Conservation (phyloP, 2,329 filamentous ascomycete species). For the Pseudogymnoascus sp. region DNA sequence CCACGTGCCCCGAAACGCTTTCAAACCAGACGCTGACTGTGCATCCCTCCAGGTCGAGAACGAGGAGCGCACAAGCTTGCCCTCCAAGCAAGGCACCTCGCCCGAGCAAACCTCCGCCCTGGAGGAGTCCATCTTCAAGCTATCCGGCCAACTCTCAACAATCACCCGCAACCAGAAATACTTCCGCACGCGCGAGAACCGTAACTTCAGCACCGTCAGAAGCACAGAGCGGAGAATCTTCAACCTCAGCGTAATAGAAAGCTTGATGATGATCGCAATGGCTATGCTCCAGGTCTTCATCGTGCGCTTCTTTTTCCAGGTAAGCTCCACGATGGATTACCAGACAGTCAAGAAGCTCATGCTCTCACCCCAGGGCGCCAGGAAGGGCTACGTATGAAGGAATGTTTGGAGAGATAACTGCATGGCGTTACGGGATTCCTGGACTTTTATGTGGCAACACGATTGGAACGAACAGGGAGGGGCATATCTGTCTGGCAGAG, state of each 20-base stretch:
- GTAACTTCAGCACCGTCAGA: conserved; percentile 95
- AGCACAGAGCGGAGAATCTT: conserved; percentile 94
- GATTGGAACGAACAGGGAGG: conserved; percentile 8
- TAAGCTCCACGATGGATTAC: conserved; percentile 27
- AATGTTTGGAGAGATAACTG: conserved; percentile 10
- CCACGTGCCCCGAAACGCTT: not conserved
- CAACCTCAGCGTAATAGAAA: conserved; percentile 94
- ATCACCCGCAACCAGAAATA: conserved; percentile 98
- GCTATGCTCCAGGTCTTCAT: conserved; percentile 94
- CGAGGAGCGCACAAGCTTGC: conserved; percentile 71
- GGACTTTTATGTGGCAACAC: conserved; percentile 17
- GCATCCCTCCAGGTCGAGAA: conserved; percentile 66
- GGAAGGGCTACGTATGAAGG: conserved; percentile 60
- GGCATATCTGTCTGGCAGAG: not conserved
- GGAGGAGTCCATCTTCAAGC: conserved; percentile 91
- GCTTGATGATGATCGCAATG: conserved; percentile 87
- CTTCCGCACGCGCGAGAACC: conserved; percentile 97
- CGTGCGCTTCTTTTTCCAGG: conserved; percentile 98
- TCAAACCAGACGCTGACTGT: not conserved
- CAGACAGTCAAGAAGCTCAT: conserved; percentile 16
- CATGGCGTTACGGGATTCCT: conserved; percentile 16
- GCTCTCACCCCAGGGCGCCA: conserved; percentile 42
- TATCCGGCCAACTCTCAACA: conserved; percentile 85
- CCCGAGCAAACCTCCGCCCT: conserved; percentile 83
- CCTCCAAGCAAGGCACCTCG: conserved; percentile 78